Conservation (phyloP, 192 early-diverging fungal species). For the Cetraspora pellucida region DNA sequence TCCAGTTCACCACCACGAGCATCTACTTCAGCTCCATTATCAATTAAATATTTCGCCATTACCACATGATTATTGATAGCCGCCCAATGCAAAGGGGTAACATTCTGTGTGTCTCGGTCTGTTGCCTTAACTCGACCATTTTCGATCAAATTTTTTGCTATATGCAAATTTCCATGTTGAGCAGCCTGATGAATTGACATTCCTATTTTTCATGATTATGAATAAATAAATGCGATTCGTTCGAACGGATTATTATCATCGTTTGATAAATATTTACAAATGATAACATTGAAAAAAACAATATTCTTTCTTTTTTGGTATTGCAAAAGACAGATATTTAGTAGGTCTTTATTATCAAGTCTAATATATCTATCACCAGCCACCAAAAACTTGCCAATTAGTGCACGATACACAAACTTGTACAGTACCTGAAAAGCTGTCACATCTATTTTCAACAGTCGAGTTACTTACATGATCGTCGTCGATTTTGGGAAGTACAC, state of each 20-base stretch:
- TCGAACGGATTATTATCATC: neutral
- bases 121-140: slow-evolving; percentile 49
- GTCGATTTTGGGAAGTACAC: neutral
- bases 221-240: neutral
- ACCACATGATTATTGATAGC: slow-evolving; percentile 73
- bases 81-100: slow-evolving; percentile 85
- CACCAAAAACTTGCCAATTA: neutral
- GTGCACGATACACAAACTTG: neutral
- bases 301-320: too few species aligned
- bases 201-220: slow-evolving; percentile 30
- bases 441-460: neutral
- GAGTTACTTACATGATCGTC: neutral
- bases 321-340: too few species aligned
- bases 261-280: neutral
- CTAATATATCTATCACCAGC: too few species aligned
- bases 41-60: slow-evolving; percentile 76
- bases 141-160: slow-evolving; percentile 61
- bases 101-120: slow-evolving; percentile 67
- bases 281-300: neutral
- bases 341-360: too few species aligned
- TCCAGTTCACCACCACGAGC: slow-evolving; percentile 70
- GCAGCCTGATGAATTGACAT: slow-evolving; percentile 70
- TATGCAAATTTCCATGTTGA: slow-evolving; percentile 65
- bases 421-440: slow-evolving; percentile 4
- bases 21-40: slow-evolving; percentile 77